Base-by-base conservation (phyloP, 1,284 basidiomycete genomes). In the Trichosporon sp. region DNA sequence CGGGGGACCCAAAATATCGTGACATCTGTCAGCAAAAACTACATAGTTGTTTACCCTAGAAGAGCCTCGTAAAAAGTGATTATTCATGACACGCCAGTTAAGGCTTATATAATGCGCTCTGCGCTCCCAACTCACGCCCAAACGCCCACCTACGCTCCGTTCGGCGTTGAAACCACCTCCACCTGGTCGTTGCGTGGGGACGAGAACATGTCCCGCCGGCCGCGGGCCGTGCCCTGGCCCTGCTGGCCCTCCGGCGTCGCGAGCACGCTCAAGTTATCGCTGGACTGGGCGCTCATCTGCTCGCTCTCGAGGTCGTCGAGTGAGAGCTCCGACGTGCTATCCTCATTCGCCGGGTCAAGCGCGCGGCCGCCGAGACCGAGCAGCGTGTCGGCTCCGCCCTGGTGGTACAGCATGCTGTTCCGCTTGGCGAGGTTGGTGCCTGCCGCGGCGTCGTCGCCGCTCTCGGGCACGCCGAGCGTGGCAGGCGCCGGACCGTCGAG, bases 361-460 rank as follows among this genome's bases (percentile, higher is more conserved):
- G 77, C 75, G n/a, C 83, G 75, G 2, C 82, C 83, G 8, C 73
- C 77, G 32, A 83, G 73, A 5, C 82, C 81, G 1, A 84, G 72
- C 75, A 84, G 75, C 1, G 78, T 76, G 67, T 84, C 83, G 11
- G 78, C 79, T 0, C 81, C 81, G 0, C 77, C 78, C 31, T 81
- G 80, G 63, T 81, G 82, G 76, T 84, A 84, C 65, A 83, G 75
- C 75, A 81, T 76, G 68, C 80, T 82, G 74, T 84, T 84, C 65
- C 83, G 69, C 68, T 84, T 84, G 63, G 78, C 74, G 70, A 73
- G 79, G 21, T 76, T 71, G 8, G 75, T 32, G 5, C 32, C 19
- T 6, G 63, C 43, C 1, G 51, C 46, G 7, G 21, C 35, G 8
- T 66, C 70, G 19, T 71, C 54, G 64, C 67, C 67, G 26, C 26